Evolutionary conservation across 2,329 filamentous ascomycete genomes (phyloP).

Genomic region (Cladosporium sp.): DNA sequence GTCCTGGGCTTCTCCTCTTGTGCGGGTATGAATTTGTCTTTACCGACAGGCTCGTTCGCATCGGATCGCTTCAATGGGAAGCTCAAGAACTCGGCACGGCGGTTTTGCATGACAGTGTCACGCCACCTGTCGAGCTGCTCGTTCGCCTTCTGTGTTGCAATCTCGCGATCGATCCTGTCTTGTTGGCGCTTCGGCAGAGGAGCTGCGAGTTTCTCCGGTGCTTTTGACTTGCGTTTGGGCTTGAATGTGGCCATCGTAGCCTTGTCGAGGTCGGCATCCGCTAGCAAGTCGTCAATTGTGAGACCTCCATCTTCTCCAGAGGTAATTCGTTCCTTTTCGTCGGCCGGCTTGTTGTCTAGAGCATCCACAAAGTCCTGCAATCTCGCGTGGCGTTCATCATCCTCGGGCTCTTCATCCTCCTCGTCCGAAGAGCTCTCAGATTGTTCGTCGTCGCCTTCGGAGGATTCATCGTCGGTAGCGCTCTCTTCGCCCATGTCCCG

Average conservation of each 20-base stretch:
- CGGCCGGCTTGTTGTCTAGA: constrained; percentile 41
- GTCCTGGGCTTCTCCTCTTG: constrained; percentile 65
- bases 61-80: constrained; percentile 82
- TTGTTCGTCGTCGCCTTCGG: constrained; percentile 31
- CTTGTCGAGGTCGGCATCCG: constrained; percentile 64
- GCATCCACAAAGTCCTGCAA: constrained; percentile 44
- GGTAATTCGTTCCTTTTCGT: constrained; percentile 40
- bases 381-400: constrained; percentile 61
- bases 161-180: constrained; percentile 76
- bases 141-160: constrained; percentile 87
- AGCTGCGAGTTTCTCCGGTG: constrained; percentile 61
- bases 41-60: constrained; percentile 60
- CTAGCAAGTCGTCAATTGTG: constrained; percentile 72
- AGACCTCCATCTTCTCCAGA: constrained; percentile 57
- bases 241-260: constrained; percentile 62
- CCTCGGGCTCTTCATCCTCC: constrained; percentile 47
- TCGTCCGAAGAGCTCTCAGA: constrained; percentile 59
- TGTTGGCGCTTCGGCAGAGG: constrained; percentile 85
- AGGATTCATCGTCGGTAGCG: constrained; percentile 27
- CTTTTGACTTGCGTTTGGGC: constrained; percentile 46
- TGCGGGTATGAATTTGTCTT: constrained; percentile 65
- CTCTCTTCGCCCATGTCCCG: constrained; percentile 35
- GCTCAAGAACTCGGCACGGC: constrained; percentile 82
- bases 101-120: constrained; percentile 92
- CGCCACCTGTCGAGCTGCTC: constrained; percentile 89